These are phyloP conservation scores for Skeletonema potamos DNA, from an alignment of 108 stramenopile species.

Conservation along the genomic window DNA sequence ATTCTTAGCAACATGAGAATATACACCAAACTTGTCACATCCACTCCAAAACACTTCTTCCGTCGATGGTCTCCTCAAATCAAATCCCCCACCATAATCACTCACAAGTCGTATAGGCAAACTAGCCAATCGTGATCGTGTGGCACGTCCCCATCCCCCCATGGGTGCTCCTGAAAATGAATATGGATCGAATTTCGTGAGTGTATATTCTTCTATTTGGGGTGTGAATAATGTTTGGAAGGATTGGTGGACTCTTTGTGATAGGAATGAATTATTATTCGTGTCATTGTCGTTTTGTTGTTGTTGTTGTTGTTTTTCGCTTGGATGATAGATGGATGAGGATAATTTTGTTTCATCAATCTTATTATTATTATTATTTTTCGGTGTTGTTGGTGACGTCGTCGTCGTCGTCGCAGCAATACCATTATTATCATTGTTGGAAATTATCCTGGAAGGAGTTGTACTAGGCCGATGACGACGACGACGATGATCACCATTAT, in stretches of 20 bases:
- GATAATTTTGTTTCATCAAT: too few species aligned
- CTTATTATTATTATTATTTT: too few species aligned
- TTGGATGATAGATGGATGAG: too few species aligned
- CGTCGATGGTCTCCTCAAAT: not conserved
- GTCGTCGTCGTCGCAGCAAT: too few species aligned
- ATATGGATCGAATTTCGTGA: constrained; percentile 40
- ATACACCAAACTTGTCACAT: constrained; percentile 4
- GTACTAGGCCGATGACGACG: too few species aligned
- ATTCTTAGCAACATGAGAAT: too few species aligned
- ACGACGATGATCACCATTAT: too few species aligned
- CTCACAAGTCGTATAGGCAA: constrained; percentile 63
- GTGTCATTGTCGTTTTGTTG: too few species aligned
- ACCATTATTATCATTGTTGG: too few species aligned
- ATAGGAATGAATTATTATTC: not conserved
- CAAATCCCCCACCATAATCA: constrained; percentile 18
- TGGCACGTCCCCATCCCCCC: constrained; percentile 80
- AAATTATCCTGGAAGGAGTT: too few species aligned
- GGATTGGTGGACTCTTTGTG: not conserved
- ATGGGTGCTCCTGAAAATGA: constrained; percentile 69
- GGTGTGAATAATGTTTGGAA: constrained; percentile 19
- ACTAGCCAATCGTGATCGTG: constrained; percentile 63
- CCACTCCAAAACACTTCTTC: not conserved
- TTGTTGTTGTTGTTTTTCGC: not conserved
- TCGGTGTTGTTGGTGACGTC: too few species aligned
- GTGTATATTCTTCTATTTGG: constrained; percentile 37